Base-by-base conservation (phyloP, 805 yeast species). In the Starmerella apis region DNA sequence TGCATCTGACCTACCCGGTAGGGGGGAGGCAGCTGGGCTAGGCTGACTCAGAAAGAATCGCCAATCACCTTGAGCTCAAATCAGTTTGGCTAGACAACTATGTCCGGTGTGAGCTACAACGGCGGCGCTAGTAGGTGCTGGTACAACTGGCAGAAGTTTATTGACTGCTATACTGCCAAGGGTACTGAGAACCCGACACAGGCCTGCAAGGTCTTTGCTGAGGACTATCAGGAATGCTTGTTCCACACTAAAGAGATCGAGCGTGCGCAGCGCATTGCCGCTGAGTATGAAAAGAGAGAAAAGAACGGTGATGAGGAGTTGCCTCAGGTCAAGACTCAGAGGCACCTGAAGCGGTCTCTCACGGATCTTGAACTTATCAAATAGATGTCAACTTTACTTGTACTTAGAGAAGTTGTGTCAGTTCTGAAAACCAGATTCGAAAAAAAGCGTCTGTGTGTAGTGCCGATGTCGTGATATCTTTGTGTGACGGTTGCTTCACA, bases 61-160 rank as follows among this genome's bases (percentile, higher is more conserved):
- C 44, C 44, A 41, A 44, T 33, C 31, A 27, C 11, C 32, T 13
- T 16, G 19, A 16, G 36, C 36, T 23, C 36, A 28, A 27, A 36
- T 36, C 48, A 35, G 14, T 22, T 19, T 19, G 16, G 39, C 14
- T 28, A 30, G 25, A 42, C 44, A 18, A 22, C 27, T 2, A 59
- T 59, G 59, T 58, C 61, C 23, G 56, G 59, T 4, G 55, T 54
- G 10, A 53, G 61, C 50, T 59, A 46, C 48, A 54, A 50, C 47
- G 75, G 76, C 30, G 76, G 75, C 13, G 64, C 67, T 30, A 68
- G 73, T 56, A 71, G 76, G 52, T 73, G 77, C 62, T 73, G 69
- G 56, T 63, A 67, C 43, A 70, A 68, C 61, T 69, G 71, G 71
- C 77, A 72, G 59, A 63, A 65, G 48, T 72, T 70, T 54, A 62